phyloP scores from a whole-genome alignment of 768 basidiomycete species.

The Lactifluus subvellereus region DNA sequence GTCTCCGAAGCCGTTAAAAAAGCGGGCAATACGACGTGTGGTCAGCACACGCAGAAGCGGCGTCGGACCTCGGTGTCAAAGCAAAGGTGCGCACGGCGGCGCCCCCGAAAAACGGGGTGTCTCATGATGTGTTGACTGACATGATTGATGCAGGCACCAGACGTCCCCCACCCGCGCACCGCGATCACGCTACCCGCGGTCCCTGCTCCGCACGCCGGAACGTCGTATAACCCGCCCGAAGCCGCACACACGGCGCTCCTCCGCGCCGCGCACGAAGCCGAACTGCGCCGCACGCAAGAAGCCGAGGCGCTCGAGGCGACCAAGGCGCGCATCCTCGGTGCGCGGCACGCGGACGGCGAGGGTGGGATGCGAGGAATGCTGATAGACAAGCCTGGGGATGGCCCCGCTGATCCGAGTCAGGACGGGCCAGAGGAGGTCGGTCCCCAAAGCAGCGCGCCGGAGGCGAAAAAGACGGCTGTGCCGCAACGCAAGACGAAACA shows the following conservation, averaged over 20 bases:
- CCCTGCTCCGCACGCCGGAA: constrained; percentile 67
- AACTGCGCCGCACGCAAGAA: constrained; percentile 51
- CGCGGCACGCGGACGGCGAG: constrained; percentile 32
- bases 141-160: constrained; percentile 40
- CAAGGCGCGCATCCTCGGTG: constrained; percentile 51
- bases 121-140: not conserved
- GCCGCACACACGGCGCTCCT: constrained; percentile 69
- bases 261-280: constrained; percentile 56
- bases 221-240: constrained; percentile 84
- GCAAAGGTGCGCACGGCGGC: constrained; percentile 45
- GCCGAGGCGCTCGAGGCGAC: constrained; percentile 47
- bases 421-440: constrained; percentile 13
- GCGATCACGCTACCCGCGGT: constrained; percentile 62
- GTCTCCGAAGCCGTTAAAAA: constrained; percentile 62
- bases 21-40: constrained; percentile 67
- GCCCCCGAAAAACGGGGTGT: not conserved
- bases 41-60: constrained; percentile 38
- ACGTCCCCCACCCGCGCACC: constrained; percentile 40
- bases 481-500: constrained; percentile 53
- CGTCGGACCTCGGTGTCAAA: constrained; percentile 33
- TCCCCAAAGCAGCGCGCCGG: constrained; percentile 26
- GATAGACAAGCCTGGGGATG: constrained; percentile 44
- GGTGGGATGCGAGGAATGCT: constrained; percentile 58
- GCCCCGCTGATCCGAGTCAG: constrained; percentile 25
- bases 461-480: constrained; percentile 35